Percentiles rank a stretch among this genome's conserved stretches.
These are phyloP conservation scores for Arabidopsis suecica DNA, from an alignment of 345 rosid species.

Conservation along the genomic window DNA sequence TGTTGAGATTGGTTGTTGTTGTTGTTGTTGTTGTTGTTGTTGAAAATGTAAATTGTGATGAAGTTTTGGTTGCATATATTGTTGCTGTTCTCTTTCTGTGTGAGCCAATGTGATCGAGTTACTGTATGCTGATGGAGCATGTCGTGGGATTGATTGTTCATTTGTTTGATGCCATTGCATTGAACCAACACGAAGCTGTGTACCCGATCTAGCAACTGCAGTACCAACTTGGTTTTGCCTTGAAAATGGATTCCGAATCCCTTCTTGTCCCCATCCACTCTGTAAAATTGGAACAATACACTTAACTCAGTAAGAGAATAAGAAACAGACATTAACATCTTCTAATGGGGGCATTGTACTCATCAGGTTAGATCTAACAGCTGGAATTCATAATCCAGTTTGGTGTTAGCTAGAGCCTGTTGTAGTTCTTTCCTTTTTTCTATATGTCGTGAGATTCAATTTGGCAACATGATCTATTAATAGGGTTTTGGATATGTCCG, in stretches of 20 bases:
- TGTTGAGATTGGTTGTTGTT: constrained; percentile 37
- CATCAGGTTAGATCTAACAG: constrained; percentile 6
- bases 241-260: constrained; percentile 64
- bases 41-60: constrained; percentile 39
- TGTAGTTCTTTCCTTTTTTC: background rate
- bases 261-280: constrained; percentile 74
- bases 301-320: background rate
- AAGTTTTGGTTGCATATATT: constrained; percentile 40
- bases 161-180: constrained; percentile 49
- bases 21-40: constrained; percentile 37
- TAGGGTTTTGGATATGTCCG: background rate
- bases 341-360: background rate
- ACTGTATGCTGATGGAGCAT: constrained; percentile 46
- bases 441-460: background rate
- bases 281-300: constrained; percentile 49
- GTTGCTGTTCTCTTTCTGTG: constrained; percentile 47
- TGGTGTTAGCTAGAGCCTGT: background rate
- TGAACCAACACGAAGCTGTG: constrained; percentile 42
- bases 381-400: constrained; percentile 5
- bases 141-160: constrained; percentile 45
- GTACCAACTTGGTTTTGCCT: constrained; percentile 51
- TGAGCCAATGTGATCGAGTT: constrained; percentile 41
- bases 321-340: background rate
- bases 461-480: constrained; percentile 1
- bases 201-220: constrained; percentile 39